Conservation (phyloP, 2,329 filamentous ascomycete genomes). For the Epichloe hybrida region DNA sequence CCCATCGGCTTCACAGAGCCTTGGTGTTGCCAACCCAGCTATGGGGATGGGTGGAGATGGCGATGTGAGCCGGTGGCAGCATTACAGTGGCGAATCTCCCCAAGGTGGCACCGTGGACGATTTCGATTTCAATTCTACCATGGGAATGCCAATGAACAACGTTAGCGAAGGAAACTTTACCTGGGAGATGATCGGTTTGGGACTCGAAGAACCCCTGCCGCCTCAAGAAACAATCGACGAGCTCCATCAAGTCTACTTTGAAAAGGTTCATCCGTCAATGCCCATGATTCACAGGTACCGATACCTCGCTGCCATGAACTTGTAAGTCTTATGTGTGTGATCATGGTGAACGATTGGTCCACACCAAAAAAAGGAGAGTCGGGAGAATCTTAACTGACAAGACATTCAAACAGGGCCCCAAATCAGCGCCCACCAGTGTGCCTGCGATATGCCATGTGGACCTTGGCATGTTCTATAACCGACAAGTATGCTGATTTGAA, state of each 20-base stretch:
- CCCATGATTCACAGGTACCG: conserved; percentile 84
- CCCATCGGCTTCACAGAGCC: conserved; percentile 16
- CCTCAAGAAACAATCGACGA: conserved; percentile 61
- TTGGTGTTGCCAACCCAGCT: conserved; percentile 28
- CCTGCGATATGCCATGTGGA: conserved; percentile 91
- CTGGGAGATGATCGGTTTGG: conserved; percentile 62
- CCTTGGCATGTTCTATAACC: conserved; percentile 70
- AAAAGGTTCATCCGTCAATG: conserved; percentile 72
- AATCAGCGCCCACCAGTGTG: conserved; percentile 75
- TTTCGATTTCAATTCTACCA: conserved; percentile 39
- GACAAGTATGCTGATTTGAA: conserved; percentile 72
- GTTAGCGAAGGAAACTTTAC: conserved; percentile 46
- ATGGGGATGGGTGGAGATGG: conserved; percentile 33
- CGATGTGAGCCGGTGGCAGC: conserved; percentile 42
- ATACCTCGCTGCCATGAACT: conserved; percentile 77
- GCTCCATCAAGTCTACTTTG: conserved; percentile 79
- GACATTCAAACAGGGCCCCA: conserved; percentile 42
- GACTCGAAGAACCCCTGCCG: conserved; percentile 45
- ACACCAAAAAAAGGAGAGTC: neutral
- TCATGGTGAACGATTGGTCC: neutral
- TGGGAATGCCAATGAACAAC: conserved; percentile 36
- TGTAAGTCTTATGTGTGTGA: conserved; percentile 31
- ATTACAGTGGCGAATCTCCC: conserved; percentile 40
- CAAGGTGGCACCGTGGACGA: conserved; percentile 36
- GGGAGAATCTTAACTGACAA: neutral